Conservation (phyloP, 192 early-diverging fungal genomes). For the Coemansia sp. region DNA sequence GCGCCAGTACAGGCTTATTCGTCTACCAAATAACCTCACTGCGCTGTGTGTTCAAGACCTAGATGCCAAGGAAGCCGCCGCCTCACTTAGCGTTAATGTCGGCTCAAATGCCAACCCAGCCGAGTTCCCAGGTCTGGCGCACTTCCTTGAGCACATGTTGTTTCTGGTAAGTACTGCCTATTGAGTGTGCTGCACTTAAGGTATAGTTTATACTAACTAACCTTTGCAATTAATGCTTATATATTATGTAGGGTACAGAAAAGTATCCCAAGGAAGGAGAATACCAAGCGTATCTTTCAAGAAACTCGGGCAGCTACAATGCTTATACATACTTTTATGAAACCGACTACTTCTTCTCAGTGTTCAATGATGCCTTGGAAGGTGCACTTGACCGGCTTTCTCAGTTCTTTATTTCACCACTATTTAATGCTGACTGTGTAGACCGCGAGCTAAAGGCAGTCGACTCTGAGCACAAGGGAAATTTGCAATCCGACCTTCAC, state of each 20-base stretch:
- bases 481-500: conserved; percentile 66
- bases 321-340: conserved; percentile 21
- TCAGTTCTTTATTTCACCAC: conserved; percentile 87
- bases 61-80: conserved; percentile 60
- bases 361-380: conserved; percentile 54
- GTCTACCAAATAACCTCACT: conserved; percentile 63
- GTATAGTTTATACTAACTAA: background rate
- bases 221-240: background rate
- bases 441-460: conserved; percentile 90
- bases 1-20: conserved; percentile 63
- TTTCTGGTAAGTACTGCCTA: conserved; percentile 50
- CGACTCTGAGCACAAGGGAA: conserved; percentile 90
- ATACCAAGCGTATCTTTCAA: conserved; percentile 46
- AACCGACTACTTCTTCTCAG: conserved; percentile 28
- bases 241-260: conserved; percentile 54
- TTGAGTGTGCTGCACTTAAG: no score
- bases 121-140: conserved; percentile 66
- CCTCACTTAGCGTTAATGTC: conserved; percentile 64
- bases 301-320: conserved; percentile 37
- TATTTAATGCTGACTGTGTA: conserved; percentile 78
- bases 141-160: conserved; percentile 73
- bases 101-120: conserved; percentile 64
- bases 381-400: conserved; percentile 76
- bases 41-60: conserved; percentile 63
- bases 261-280: conserved; percentile 75